Base-by-base conservation (phyloP, 768 basidiomycete genomes). In the Trametes cinnabarina region DNA sequence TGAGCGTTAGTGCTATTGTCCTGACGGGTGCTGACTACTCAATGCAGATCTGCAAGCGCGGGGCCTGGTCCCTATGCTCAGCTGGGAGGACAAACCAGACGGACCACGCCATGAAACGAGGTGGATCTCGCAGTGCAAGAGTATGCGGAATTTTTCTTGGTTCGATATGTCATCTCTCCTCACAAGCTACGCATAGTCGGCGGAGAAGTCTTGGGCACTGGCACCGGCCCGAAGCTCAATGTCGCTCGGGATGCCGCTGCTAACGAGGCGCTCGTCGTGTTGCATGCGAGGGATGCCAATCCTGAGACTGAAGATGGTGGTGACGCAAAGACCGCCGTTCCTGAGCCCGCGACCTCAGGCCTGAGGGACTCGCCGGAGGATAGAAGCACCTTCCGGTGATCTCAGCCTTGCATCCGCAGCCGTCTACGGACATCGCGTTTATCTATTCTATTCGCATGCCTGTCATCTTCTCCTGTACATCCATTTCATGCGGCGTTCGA, bases 71-170 rank as follows among this genome's bases (percentile, higher is more conserved):
- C 55, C 78, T 17, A 65, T 79, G 26, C 74, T 88, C 26, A 83
- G 77, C 63, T 89, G 85, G 84, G 65, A 74, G 20, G 82, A 86
- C 44, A 74, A 72, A 0, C 66, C 63, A 5, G 69, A 68, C 10
- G 85, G 84, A 0, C 74, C 75, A 0, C 70, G 69, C 12, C 76
- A 84, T 52, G 71, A 68, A 3, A 80, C 78, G 6, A 65, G 69
- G 37, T 88, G 86, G 86, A 85, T 75, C 1, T 78, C 74, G 3
- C 62, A 78, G 5, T 88, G 86, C 69, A 86, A 83, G 76, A 79
- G 87, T 85, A 47, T 58, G 64, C 56, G 61, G 1, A 9, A 12
- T 40, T 20, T 42, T 12, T 9, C n/a, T n/a, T 17, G 0, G 1
- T 8, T 41, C 28, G 14, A 39, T 30, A 32, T 23, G 7, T 39